phyloP scores from a whole-genome alignment of 2,329 filamentous ascomycete genomes.

The Ophiocordyceps sinensis region DNA sequence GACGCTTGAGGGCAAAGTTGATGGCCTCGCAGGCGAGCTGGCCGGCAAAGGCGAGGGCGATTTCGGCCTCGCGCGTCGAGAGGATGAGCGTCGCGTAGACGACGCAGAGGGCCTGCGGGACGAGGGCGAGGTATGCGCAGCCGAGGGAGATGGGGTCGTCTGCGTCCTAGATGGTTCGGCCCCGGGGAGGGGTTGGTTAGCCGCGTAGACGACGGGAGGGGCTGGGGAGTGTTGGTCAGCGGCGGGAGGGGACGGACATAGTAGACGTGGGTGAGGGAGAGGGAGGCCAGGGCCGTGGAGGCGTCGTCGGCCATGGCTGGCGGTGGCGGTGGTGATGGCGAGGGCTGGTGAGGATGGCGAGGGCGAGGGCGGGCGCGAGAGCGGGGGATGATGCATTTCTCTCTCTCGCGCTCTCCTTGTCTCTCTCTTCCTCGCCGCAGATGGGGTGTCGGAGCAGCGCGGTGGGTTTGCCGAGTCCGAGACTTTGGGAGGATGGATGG shows the following conservation, averaged over 20 bases:
- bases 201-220: no score
- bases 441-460: no score
- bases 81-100: slow-evolving; percentile 83
- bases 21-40: slow-evolving; percentile 84
- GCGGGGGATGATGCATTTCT: no score
- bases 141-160: slow-evolving; percentile 69
- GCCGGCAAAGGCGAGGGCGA: slow-evolving; percentile 78
- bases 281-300: slow-evolving; percentile 59
- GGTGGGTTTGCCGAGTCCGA: no score
- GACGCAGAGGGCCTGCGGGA: slow-evolving; percentile 82
- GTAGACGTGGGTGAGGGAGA: slow-evolving; percentile 91
- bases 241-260: slow-evolving; percentile 47
- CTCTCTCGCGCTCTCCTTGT: no score
- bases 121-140: slow-evolving; percentile 86
- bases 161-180: slow-evolving; percentile 51
- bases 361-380: no score
- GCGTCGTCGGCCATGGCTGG: slow-evolving; percentile 12
- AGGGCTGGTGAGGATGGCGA: not conserved
- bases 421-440: no score
- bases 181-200: no score
- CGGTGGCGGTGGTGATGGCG: not conserved
- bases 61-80: slow-evolving; percentile 81
- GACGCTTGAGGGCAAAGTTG: slow-evolving; percentile 79
- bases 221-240: no score
- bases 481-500: no score